phyloP scores from a whole-genome alignment of 176 grass and related monocot species.

The Aechmea fasciata region DNA sequence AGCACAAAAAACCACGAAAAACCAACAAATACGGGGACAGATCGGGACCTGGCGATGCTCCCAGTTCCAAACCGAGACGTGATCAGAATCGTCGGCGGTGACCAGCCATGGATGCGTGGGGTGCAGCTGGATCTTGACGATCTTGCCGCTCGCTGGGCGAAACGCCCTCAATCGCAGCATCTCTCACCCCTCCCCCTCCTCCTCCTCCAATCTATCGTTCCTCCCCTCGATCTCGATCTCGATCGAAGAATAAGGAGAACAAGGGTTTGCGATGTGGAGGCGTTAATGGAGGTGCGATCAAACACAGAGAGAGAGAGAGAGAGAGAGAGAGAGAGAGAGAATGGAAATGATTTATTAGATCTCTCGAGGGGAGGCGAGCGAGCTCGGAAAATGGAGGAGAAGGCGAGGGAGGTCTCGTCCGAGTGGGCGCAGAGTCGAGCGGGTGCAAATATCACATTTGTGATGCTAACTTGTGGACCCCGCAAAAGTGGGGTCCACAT shows the following conservation, averaged over 20 bases:
- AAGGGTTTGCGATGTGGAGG: background rate
- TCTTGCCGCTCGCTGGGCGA: slow-evolving; percentile 81
- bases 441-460: background rate
- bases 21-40: background rate
- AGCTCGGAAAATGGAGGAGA: slow-evolving; percentile 30
- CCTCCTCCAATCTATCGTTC: background rate
- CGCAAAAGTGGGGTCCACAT: too few species aligned
- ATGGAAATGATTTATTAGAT: background rate
- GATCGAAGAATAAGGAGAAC: background rate
- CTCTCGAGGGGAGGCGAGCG: slow-evolving; percentile 20
- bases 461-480: too few species aligned
- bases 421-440: slow-evolving; percentile 2
- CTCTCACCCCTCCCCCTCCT: slow-evolving; percentile 21
- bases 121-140: slow-evolving; percentile 98
- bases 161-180: slow-evolving; percentile 99
- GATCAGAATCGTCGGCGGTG: slow-evolving; percentile 85
- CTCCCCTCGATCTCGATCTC: too few species aligned
- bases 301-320: background rate
- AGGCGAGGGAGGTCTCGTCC: background rate
- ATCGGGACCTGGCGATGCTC: slow-evolving; percentile 82
- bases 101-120: slow-evolving; percentile 97
- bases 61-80: slow-evolving; percentile 95
- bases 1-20: slow-evolving; percentile 1
- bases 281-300: slow-evolving; percentile 1
- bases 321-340: slow-evolving; percentile 15